Evolutionary conservation across 2,329 filamentous ascomycete species (phyloP).

Genomic region (Colletotrichum sidae): DNA sequence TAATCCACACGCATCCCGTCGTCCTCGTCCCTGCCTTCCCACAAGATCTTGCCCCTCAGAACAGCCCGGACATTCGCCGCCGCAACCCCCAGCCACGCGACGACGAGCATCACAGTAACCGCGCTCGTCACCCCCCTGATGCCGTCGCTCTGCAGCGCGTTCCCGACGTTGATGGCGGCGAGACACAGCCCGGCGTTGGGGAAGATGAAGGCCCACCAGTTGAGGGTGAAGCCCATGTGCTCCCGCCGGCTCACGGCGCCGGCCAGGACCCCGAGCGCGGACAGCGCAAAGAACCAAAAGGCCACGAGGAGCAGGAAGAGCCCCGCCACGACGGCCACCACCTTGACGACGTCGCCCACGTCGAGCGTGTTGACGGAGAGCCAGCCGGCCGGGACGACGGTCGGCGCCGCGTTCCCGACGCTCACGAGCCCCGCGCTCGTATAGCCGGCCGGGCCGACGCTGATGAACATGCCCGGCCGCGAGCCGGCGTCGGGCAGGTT

Average conservation of each 20-base stretch:
- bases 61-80: constrained; percentile 56
- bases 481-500: constrained; percentile 60
- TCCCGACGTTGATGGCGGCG: constrained; percentile 63
- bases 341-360: constrained; percentile 52
- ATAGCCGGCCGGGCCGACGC: constrained; percentile 65
- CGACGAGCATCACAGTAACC: constrained; percentile 60
- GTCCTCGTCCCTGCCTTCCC: constrained; percentile 47
- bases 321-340: constrained; percentile 57
- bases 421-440: constrained; percentile 56
- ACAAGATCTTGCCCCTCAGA: constrained; percentile 55
- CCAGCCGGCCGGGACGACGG: constrained; percentile 38
- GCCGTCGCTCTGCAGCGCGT: constrained; percentile 56
- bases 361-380: constrained; percentile 41
- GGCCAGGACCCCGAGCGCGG: constrained; percentile 49
- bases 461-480: constrained; percentile 66
- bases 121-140: constrained; percentile 60
- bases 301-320: constrained; percentile 65
- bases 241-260: constrained; percentile 38
- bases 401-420: constrained; percentile 50
- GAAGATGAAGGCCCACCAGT: constrained; percentile 71
- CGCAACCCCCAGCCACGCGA: constrained; percentile 61
- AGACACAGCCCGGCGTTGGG: constrained; percentile 67
- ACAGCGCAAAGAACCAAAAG: constrained; percentile 65
- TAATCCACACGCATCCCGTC: neutral
- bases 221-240: constrained; percentile 57